Evolutionary conservation across 805 yeast species (phyloP).

Genomic region (Lipomyces spencermartinsiae): DNA sequence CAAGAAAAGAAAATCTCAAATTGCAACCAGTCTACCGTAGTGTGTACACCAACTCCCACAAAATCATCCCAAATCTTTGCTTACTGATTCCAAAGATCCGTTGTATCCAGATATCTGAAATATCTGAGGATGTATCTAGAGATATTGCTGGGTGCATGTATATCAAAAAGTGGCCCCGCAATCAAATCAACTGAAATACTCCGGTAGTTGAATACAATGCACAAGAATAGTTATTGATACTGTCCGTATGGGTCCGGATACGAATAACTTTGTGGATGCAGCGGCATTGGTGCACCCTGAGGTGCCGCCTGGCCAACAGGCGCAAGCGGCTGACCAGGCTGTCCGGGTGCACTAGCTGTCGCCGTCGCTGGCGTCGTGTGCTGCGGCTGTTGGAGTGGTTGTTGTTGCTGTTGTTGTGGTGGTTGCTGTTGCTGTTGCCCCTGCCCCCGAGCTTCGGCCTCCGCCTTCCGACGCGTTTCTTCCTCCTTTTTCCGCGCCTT

Average conservation of each 20-base stretch:
- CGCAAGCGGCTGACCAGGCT: neutral
- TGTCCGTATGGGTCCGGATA: conserved; percentile 12
- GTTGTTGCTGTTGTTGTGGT: conserved; percentile 21
- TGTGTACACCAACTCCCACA: conserved; percentile 1
- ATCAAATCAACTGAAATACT: neutral
- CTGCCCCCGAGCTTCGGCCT: conserved; percentile 23
- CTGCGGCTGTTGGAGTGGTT: conserved; percentile 16
- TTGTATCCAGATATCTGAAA: neutral
- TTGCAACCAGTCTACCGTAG: neutral
- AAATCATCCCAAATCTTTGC: conserved; percentile 1
- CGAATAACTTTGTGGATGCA: conserved; percentile 10
- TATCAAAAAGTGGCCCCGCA: neutral
- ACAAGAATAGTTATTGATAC: neutral
- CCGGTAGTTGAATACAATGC: neutral
- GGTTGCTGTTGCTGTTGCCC: conserved; percentile 21
- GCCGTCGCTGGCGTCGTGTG: neutral
- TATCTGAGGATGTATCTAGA: neutral
- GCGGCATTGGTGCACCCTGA: conserved; percentile 1
- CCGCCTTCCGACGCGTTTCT: conserved; percentile 37
- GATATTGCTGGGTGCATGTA: neutral
- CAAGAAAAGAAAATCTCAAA: neutral
- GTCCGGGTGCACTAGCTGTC: conserved; percentile 6
- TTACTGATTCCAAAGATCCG: neutral
- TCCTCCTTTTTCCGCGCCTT: conserved; percentile 51
- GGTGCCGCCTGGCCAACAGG: neutral